phyloP scores from a whole-genome alignment of 176 grass and related monocot genomes.

The Oryza officinalis region DNA sequence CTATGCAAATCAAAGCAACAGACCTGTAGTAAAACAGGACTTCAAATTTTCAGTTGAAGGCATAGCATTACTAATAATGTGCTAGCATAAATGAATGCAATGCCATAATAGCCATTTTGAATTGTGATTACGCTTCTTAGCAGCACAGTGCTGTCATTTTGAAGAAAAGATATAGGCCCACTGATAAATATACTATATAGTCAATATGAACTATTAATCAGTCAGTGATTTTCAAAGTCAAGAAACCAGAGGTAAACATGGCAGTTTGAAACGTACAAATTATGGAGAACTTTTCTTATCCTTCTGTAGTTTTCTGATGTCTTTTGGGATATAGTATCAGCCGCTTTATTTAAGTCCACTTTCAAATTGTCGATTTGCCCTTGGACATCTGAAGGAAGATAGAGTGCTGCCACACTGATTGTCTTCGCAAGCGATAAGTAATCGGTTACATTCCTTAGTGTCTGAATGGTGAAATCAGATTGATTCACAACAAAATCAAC shows the following conservation, averaged over 20 bases:
- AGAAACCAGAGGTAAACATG: slow-evolving; percentile 7
- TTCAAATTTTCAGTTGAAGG: slow-evolving; percentile 5
- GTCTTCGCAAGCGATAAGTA: slow-evolving; percentile 79
- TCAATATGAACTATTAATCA: background rate
- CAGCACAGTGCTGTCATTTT: background rate
- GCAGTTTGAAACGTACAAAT: slow-evolving; percentile 53
- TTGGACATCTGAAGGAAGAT: slow-evolving; percentile 83
- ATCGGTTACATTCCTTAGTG: slow-evolving; percentile 86
- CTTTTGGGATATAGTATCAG: slow-evolving; percentile 68
- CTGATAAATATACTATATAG: background rate
- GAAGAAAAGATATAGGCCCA: slow-evolving; percentile 12
- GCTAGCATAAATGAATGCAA: background rate
- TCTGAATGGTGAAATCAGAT: slow-evolving; percentile 93
- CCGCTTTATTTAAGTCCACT: slow-evolving; percentile 69
- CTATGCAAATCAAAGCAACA: slow-evolving; percentile 64
- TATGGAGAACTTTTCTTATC: slow-evolving; percentile 64
- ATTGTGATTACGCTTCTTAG: background rate
- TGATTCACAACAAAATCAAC: slow-evolving; percentile 91
- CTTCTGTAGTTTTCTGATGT: slow-evolving; percentile 75
- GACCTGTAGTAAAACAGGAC: slow-evolving; percentile 49
- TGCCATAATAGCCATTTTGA: background rate
- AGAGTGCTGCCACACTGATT: slow-evolving; percentile 76
- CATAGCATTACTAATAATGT: slow-evolving; percentile 12
- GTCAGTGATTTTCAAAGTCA: background rate
- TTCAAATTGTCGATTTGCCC: slow-evolving; percentile 77